Evolutionary conservation across 2,329 filamentous ascomycete genomes (phyloP).

Genomic region (Epichloe brachyelytri): DNA sequence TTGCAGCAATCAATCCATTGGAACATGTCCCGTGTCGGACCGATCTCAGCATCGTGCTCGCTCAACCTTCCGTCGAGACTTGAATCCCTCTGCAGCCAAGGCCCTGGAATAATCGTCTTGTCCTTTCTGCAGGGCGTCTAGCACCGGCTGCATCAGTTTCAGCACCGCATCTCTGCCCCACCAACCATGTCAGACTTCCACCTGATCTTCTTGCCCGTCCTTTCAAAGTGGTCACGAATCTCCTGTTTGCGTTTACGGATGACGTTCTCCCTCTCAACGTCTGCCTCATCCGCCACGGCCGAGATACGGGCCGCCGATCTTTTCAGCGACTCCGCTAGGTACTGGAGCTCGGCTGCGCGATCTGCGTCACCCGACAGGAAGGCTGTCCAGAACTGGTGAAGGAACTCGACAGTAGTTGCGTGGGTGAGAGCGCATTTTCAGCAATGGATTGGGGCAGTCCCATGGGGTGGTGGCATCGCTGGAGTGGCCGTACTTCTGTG

Average conservation of each 20-base stretch:
- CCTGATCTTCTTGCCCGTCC: constrained; percentile 60
- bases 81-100: constrained; percentile 48
- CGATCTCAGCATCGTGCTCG: not conserved
- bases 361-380: constrained; percentile 82
- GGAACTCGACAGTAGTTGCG: constrained; percentile 84
- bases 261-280: constrained; percentile 54
- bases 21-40: not conserved
- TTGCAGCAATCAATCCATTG: not conserved
- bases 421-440: constrained; percentile 56
- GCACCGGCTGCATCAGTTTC: constrained; percentile 62
- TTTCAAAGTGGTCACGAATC: constrained; percentile 55
- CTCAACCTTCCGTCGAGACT: constrained; percentile 29
- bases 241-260: constrained; percentile 56
- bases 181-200: constrained; percentile 55
- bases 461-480: constrained; percentile 38
- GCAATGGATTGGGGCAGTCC: constrained; percentile 40
- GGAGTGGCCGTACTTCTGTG: constrained; percentile 41
- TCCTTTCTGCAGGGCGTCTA: constrained; percentile 58
- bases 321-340: constrained; percentile 68
- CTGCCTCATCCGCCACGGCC: constrained; percentile 67
- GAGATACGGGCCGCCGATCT: constrained; percentile 68
- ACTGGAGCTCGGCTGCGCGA: constrained; percentile 66
- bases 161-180: constrained; percentile 68
- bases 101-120: constrained; percentile 58
- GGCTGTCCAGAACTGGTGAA: constrained; percentile 93